Evolutionary conservation across 768 basidiomycete species (phyloP).

Genomic region (Leucogyrophana mollusca): DNA sequence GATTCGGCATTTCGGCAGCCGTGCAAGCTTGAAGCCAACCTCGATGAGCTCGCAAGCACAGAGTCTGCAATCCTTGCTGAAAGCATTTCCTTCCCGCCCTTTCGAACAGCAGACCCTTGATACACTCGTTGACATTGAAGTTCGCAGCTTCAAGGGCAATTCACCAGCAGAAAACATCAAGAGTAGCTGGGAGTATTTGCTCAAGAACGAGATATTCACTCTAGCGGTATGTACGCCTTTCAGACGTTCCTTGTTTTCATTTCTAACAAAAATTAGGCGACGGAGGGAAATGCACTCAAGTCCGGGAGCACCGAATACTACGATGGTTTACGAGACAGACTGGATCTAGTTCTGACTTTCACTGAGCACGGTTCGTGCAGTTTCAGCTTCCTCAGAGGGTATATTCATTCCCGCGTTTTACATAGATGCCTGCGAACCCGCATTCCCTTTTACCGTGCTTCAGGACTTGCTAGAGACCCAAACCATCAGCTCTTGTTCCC

Average conservation of each 20-base stretch:
- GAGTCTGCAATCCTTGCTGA: conserved; percentile 48
- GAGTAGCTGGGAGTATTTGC: conserved; percentile 72
- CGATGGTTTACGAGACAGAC: conserved; percentile 50
- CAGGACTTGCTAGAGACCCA: conserved; percentile 85
- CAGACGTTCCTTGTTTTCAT: background rate
- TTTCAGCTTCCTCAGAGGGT: background rate
- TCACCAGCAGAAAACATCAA: conserved; percentile 59
- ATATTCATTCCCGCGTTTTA: conserved; percentile 3
- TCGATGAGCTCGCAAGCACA: conserved; percentile 53
- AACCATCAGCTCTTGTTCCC: conserved; percentile 81
- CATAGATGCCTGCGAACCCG: conserved; percentile 74
- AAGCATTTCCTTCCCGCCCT: conserved; percentile 51
- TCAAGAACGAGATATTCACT: conserved; percentile 69
- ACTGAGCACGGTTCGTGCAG: conserved; percentile 65
- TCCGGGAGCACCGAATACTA: conserved; percentile 58
- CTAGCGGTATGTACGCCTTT: conserved; percentile 57
- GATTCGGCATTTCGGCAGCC: conserved; percentile 24
- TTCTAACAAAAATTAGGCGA: conserved; percentile 49
- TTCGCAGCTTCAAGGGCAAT: conserved; percentile 41
- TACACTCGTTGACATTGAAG: conserved; percentile 44
- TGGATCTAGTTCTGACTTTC: conserved; percentile 76
- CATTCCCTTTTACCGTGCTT: conserved; percentile 69
- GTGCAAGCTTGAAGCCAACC: background rate
- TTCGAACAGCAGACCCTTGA: conserved; percentile 46
- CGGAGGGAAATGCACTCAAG: conserved; percentile 66